Base-by-base conservation (phyloP, 768 basidiomycete species). In the Psilocybe cubensis region DNA sequence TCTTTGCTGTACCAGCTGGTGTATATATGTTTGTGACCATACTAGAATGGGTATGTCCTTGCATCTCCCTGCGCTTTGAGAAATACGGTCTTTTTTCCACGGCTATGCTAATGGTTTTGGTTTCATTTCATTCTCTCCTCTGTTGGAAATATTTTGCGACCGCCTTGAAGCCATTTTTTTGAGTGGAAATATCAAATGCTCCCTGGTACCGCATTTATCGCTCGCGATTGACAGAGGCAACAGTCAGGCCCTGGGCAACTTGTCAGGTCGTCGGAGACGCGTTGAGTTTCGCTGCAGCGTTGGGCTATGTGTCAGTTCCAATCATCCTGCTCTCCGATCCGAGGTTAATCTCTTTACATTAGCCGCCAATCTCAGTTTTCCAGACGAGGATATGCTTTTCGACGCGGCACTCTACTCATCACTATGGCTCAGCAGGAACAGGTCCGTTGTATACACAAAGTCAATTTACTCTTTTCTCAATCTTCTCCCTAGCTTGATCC, bases 391-490 rank as follows among this genome's bases (percentile, higher is more conserved):
- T 93, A 90, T 67, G 74, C 85, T 21, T 94, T 94, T 68, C 78
- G 88, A 25, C 76, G 88, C 55, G 91, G 91, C 1, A 67, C 77
- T 17, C 76, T 94, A 11, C 76, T 89, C 14, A 90, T 94, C 53
- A 83, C 88, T 60, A 90, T 93, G 86, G 91, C 89, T 69, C 91
- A 92, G 70, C 89, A 92, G 71, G 92, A 92, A 72, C 86, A 89
- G 75, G 91, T 87, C n/a, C n/a, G n/a, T 31, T 18, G 29, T 29
- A 24, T 44, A 10, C 48, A 25, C 3, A 14, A 9, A 18, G 11
- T 28, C 25, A 31, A 33, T 21, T 23, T 24, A 14, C 42, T 27
- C n/a, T n/a, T n/a, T 40, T 29, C 18, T n/a, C 27, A 27, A 46
- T 11, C 20, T 25, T 52, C 44, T 45, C 33, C 18, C 42, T 57